These are phyloP conservation scores for Citrus unshiu DNA, from an alignment of 345 rosid species.

Conservation along the genomic window DNA sequence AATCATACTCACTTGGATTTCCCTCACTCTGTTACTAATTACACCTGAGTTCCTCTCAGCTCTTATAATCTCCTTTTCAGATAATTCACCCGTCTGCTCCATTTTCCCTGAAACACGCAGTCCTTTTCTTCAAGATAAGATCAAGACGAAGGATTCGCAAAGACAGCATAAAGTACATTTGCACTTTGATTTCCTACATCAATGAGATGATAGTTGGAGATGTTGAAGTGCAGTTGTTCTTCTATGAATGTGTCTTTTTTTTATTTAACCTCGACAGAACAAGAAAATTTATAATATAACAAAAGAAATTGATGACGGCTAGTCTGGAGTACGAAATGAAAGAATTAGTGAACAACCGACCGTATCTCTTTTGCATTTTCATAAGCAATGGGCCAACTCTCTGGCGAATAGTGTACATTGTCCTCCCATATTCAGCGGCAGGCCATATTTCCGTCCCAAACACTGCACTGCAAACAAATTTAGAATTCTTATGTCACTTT, in stretches of 20 bases:
- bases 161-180: not conserved
- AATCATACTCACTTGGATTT: constrained; percentile 67
- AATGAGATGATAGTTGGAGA: not conserved
- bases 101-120: constrained; percentile 43
- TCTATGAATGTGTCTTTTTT: not conserved
- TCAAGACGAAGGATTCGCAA: not conserved
- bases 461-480: constrained; percentile 82
- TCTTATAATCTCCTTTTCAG: constrained; percentile 90
- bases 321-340: not conserved
- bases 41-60: constrained; percentile 94
- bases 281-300: not conserved
- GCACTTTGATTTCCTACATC: not conserved
- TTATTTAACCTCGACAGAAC: not conserved
- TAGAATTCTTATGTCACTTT: constrained; percentile 22
- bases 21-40: constrained; percentile 76
- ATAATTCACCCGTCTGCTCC: constrained; percentile 65
- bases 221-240: not conserved
- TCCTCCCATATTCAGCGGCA: constrained; percentile 95
- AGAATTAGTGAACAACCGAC: constrained; percentile 28
- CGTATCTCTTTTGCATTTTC: constrained; percentile 84
- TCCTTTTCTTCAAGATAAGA: not conserved
- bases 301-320: not conserved
- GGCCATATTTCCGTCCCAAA: constrained; percentile 99
- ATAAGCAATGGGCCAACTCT: constrained; percentile 88
- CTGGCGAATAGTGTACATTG: constrained; percentile 95